phyloP scores from a whole-genome alignment of 176 grass and related monocot genomes.

The Oryza officinalis region DNA sequence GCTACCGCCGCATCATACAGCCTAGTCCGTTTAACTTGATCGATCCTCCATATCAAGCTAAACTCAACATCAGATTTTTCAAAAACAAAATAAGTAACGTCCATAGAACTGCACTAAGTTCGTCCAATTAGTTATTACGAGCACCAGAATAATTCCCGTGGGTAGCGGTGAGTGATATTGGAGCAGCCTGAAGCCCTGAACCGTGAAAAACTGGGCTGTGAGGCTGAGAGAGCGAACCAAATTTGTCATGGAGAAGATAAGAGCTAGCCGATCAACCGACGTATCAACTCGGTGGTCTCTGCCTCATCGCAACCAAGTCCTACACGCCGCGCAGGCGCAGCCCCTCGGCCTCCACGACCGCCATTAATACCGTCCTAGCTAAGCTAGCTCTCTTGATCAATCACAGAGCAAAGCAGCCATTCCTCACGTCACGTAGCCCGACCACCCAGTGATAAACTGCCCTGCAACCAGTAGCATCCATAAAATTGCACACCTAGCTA shows the following conservation, averaged over 20 bases:
- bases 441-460: background rate
- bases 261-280: background rate
- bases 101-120: background rate
- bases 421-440: background rate
- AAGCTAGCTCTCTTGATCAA: slow-evolving; percentile 8
- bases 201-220: too few species aligned
- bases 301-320: background rate
- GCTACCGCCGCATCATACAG: background rate
- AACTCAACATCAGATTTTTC: background rate
- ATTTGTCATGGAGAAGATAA: background rate
- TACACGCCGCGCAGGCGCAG: background rate
- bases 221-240: background rate
- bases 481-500: slow-evolving; percentile 45
- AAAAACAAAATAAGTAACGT: background rate
- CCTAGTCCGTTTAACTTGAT: background rate
- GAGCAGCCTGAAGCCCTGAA: too few species aligned
- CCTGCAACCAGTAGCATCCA: slow-evolving; percentile 38
- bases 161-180: too few species aligned
- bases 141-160: background rate
- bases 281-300: background rate
- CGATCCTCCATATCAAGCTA: background rate
- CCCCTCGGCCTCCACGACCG: slow-evolving; percentile 41
- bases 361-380: slow-evolving; percentile 39
- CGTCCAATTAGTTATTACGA: background rate
- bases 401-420: background rate